Base-by-base conservation (phyloP, 2,329 filamentous ascomycete species). In the Neurospora crassa region DNA sequence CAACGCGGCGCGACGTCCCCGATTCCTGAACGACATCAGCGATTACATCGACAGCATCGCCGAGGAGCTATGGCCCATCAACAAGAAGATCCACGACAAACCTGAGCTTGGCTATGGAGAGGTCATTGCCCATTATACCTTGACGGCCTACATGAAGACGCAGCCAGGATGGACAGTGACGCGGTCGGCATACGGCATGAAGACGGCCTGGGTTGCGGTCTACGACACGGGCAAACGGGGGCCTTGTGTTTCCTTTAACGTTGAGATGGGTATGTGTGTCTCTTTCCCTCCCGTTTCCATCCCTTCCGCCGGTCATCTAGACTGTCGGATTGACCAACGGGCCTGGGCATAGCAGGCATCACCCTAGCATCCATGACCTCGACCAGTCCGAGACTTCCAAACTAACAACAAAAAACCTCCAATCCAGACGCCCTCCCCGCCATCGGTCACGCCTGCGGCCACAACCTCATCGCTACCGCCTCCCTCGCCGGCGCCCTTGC, bases 381-480 rank as follows among this genome's bases (percentile, higher is more conserved):
- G n/a, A 53, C 29, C 29, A 29, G 0, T 5, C 59, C 37, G 1
- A 16, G 34, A 45, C 29, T 59, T 69, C 45, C 10, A 37, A 8
- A 63, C 45, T 10, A 37, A n/a, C n/a, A n/a, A n/a, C n/a, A n/a
- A n/a, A n/a, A 40, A 14, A 43, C 7, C 16, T 14, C 20, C 43
- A 45, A 11, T 0, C 18, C 59, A 83, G 84, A 87, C 74, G 84
- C 84, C 3, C 79, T 87, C 3, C 83, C 84, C 0, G 82, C 80
- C 1, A 81, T 86, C 14, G 85, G 84, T 42, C 85, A 87, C 74
- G 84, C 84, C 10, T 87, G 86, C 71, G 86, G 86, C 3, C 86
- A 87, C 77, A 87, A 87, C 72, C 80, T 86, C 43, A 87, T 87
- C 70, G 84, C 84, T 7, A 83, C 80, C 0, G 81, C 83, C 2